phyloP scores from a whole-genome alignment of 2,329 filamentous ascomycete genomes.

The Cladophialophora chaetospira region DNA sequence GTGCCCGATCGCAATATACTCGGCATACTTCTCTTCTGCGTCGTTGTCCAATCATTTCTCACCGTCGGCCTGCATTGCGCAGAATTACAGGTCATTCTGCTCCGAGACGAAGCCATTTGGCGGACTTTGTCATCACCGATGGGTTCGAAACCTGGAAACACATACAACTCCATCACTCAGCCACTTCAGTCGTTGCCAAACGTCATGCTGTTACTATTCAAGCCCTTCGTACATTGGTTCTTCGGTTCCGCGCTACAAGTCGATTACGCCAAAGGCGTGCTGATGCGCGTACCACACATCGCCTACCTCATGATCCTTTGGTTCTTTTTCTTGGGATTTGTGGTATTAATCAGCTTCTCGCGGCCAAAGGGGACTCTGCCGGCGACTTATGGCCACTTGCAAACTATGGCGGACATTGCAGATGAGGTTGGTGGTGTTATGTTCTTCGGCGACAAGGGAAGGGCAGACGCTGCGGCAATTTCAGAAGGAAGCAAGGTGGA shows the following conservation, averaged over 20 bases:
- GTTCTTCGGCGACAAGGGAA: neutral
- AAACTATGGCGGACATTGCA: conserved; percentile 4
- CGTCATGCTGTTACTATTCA: conserved; percentile 18
- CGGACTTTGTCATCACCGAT: neutral
- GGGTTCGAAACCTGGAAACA: neutral
- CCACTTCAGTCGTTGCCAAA: conserved; percentile 14
- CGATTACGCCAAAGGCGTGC: conserved; percentile 2
- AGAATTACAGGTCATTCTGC: conserved; percentile 27
- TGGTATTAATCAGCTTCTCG: neutral
- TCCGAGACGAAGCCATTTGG: conserved; percentile 25
- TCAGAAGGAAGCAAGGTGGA: neutral
- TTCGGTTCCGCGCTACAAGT: conserved; percentile 19
- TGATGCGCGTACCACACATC: conserved; percentile 8
- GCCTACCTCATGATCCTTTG: conserved; percentile 4
- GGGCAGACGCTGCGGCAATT: neutral
- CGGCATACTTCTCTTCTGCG: conserved; percentile 27
- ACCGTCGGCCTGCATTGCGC: conserved; percentile 28
- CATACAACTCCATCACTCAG: neutral
- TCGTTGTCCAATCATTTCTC: conserved; percentile 36
- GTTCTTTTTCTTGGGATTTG: neutral
- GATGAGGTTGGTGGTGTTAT: neutral
- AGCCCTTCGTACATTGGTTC: conserved; percentile 28
- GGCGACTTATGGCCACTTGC: conserved; percentile 8
- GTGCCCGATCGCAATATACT: neutral
- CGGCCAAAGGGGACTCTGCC: conserved; percentile 1